phyloP scores from a whole-genome alignment of 1,139 yeast genomes.

The Taiozyma onychis region DNA sequence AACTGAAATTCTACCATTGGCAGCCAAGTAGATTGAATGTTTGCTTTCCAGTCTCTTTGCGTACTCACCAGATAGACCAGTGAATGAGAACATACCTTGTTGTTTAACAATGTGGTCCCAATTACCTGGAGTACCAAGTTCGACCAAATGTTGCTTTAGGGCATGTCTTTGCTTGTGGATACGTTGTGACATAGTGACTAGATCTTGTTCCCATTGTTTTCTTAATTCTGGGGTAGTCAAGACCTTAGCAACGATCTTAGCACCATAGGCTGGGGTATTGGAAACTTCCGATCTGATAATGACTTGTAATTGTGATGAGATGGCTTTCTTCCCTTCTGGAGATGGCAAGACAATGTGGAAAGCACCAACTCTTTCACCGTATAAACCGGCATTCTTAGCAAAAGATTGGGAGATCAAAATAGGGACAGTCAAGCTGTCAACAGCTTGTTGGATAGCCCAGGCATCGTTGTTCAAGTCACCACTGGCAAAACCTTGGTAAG shows the following conservation, averaged over 20 bases:
- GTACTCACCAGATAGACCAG: slow-evolving; percentile 78
- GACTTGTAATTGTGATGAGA: slow-evolving; percentile 71
- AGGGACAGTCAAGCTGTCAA: slow-evolving; percentile 47
- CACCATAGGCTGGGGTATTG: slow-evolving; percentile 95
- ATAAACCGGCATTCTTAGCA: slow-evolving; percentile 95
- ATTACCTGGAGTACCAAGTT: slow-evolving; percentile 73
- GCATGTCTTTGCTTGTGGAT: slow-evolving; percentile 71
- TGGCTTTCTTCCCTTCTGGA: slow-evolving; percentile 39
- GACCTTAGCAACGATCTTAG: slow-evolving; percentile 80
- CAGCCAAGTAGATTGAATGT: slow-evolving; percentile 74
- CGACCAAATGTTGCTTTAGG: slow-evolving; percentile 55
- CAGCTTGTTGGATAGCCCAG: slow-evolving; percentile 79
- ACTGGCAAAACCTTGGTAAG: slow-evolving; percentile 95
- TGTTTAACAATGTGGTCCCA: slow-evolving; percentile 94
- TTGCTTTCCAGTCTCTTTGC: slow-evolving; percentile 71
- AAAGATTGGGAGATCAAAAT: slow-evolving; percentile 87
- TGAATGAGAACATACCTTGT: slow-evolving; percentile 96
- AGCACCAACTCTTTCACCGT: slow-evolving; percentile 97
- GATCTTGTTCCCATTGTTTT: slow-evolving; percentile 80
- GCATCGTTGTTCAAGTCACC: slow-evolving; percentile 85
- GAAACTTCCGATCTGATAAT: slow-evolving; percentile 82
- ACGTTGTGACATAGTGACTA: slow-evolving; percentile 83
- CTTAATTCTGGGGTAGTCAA: slow-evolving; percentile 60
- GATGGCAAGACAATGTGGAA: slow-evolving; percentile 62
- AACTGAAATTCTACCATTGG: slow-evolving; percentile 88